Percentiles rank a stretch among this genome's conserved stretches.
phyloP scores from a whole-genome alignment of 2,329 filamentous ascomycete species.

The Furcasterigmium sp. region DNA sequence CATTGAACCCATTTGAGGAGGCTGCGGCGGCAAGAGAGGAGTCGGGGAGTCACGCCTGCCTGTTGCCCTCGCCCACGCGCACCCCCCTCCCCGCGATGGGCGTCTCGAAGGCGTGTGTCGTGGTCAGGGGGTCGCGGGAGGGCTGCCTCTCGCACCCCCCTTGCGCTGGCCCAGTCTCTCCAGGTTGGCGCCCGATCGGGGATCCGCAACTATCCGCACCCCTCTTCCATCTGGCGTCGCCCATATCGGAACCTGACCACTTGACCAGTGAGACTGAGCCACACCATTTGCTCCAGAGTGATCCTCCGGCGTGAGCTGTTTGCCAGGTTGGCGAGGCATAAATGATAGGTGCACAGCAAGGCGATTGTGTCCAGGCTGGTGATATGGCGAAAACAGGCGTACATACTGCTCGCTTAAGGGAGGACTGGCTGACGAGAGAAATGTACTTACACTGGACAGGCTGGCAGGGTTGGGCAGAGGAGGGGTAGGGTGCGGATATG shows the following conservation, averaged over 20 bases:
- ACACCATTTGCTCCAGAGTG: conserved; percentile 4
- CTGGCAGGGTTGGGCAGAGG: too few species aligned
- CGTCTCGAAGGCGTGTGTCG: too few species aligned
- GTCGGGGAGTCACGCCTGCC: neutral
- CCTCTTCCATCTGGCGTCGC: neutral
- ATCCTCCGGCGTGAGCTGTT: conserved; percentile 3
- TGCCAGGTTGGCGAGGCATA: neutral
- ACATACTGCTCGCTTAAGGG: too few species aligned
- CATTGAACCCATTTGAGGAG: neutral
- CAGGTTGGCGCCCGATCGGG: neutral
- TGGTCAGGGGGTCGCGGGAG: neutral
- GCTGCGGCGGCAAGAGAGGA: neutral
- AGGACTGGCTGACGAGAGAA: too few species aligned
- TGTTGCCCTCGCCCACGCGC: neutral
- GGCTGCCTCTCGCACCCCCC: neutral
- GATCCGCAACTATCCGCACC: neutral
- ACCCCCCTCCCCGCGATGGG: neutral
- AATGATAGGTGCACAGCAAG: neutral
- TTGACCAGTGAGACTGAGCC: conserved; percentile 9
- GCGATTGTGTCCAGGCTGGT: neutral
- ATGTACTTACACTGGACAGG: too few species aligned
- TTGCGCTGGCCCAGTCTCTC: neutral
- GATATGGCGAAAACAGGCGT: too few species aligned
- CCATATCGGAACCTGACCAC: neutral
- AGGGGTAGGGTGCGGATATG: too few species aligned